A percentile compares a stretch with the other conserved stretches of the same genome.
phyloP scores from a whole-genome alignment of 2,329 filamentous ascomycete species.

The Trichophyton benhamiae region DNA sequence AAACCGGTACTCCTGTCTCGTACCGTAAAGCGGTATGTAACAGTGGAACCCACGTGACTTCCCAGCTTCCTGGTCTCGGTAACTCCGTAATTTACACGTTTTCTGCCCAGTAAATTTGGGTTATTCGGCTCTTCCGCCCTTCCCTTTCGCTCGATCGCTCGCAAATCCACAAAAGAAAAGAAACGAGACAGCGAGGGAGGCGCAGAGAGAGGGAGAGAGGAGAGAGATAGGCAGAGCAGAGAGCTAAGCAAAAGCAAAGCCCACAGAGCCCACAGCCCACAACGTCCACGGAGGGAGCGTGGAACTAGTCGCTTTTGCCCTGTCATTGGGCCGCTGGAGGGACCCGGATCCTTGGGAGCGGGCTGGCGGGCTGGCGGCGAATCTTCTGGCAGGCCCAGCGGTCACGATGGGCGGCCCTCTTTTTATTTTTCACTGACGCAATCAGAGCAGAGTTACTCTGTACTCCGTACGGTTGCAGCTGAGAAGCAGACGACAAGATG shows the following conservation, averaged over 20 bases:
- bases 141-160: neutral
- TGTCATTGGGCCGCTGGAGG: neutral
- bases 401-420: neutral
- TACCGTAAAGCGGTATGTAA: neutral
- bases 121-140: slow-evolving; percentile 1
- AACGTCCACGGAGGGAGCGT: neutral
- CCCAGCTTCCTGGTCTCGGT: slow-evolving; percentile 1
- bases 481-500: neutral
- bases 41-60: neutral
- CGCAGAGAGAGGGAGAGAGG: neutral
- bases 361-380: slow-evolving; percentile 5
- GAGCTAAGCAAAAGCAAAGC: neutral
- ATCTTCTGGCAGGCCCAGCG: slow-evolving; percentile 3
- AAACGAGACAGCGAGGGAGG: neutral
- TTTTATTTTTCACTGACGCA: neutral
- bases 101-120: neutral
- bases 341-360: slow-evolving; percentile 3
- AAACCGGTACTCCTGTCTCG: neutral
- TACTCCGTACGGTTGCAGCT: neutral
- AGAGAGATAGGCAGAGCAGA: neutral
- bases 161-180: neutral
- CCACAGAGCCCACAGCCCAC: neutral
- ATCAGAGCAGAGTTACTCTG: neutral
- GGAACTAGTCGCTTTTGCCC: neutral
- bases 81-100: neutral